A percentile compares a stretch with the other conserved stretches of the same genome.
phyloP scores from a whole-genome alignment of 176 grass and related monocot species.

The Carex littledalei region DNA sequence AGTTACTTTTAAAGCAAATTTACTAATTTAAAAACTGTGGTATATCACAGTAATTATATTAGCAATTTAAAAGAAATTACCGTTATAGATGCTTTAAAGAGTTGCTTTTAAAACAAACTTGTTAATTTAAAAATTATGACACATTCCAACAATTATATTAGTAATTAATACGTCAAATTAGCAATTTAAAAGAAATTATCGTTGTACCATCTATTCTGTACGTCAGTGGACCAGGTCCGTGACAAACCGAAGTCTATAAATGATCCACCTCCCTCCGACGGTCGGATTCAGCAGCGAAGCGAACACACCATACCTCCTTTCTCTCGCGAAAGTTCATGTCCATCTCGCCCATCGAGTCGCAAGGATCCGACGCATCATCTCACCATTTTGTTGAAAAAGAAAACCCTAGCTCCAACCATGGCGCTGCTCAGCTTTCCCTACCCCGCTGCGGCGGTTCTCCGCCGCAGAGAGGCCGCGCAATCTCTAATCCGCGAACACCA shows the following conservation, averaged over 20 bases:
- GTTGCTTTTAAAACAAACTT: no score
- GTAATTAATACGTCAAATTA: no score
- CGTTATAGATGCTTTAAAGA: no score
- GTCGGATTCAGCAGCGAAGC: constrained; percentile 6
- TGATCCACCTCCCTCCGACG: constrained; percentile 12
- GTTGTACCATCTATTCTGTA: neutral
- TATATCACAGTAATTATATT: no score
- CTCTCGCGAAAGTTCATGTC: constrained; percentile 67
- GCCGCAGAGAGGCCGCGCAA: constrained; percentile 3
- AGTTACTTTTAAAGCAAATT: no score
- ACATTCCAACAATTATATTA: no score
- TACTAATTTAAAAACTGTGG: no score
- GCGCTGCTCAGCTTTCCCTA: constrained; percentile 31
- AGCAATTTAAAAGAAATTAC: no score
- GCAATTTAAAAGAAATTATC: no score
- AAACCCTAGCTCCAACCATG: constrained; percentile 52
- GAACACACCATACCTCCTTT: neutral
- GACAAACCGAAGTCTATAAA: neutral
- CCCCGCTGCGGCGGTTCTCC: constrained; percentile 16
- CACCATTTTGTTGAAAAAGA: constrained; percentile 15
- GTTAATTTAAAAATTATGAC: no score
- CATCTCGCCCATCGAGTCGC: constrained; percentile 61
- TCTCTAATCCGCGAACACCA: constrained; percentile 8
- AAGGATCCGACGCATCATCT: constrained; percentile 37
- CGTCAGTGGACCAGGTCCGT: neutral